These are phyloP conservation scores for Aspergillus bridgeri DNA, from an alignment of 495 filamentous ascomycete genomes.

Conservation along the genomic window DNA sequence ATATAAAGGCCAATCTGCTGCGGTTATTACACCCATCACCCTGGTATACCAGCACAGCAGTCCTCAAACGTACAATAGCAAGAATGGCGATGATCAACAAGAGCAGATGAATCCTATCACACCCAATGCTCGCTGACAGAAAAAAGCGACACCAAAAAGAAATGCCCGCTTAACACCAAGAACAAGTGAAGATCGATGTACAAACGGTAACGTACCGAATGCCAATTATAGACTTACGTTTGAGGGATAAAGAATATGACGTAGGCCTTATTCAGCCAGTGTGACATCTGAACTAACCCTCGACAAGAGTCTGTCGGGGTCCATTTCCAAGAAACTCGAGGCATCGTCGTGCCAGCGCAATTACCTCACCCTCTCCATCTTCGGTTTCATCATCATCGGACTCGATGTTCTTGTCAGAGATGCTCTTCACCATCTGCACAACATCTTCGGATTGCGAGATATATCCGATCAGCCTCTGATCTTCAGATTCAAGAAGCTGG, in stretches of 20 bases:
- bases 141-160: slow-evolving; percentile 27
- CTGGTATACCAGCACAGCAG: slow-evolving; percentile 23
- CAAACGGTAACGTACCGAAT: slow-evolving; percentile 7
- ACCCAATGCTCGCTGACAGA: slow-evolving; percentile 40
- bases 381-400: slow-evolving; percentile 87
- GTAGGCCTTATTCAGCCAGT: slow-evolving; percentile 11
- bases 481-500: slow-evolving; percentile 91
- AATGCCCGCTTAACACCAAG: slow-evolving; percentile 39
- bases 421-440: slow-evolving; percentile 83
- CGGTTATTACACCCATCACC: slow-evolving; percentile 35
- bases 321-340: slow-evolving; percentile 76
- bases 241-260: slow-evolving; percentile 13
- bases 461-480: slow-evolving; percentile 74
- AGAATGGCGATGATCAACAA: neutral
- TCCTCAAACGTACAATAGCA: neutral
- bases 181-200: slow-evolving; percentile 17
- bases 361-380: slow-evolving; percentile 92
- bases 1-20: slow-evolving; percentile 30
- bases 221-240: slow-evolving; percentile 9
- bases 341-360: slow-evolving; percentile 84
- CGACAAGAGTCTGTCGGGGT: slow-evolving; percentile 52
- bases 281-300: slow-evolving; percentile 41
- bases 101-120: slow-evolving; percentile 23
- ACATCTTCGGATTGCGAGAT: slow-evolving; percentile 87
- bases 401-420: slow-evolving; percentile 85